Evolutionary conservation across 306 rosid genomes (phyloP), one percentile per base, ranked within the genome.

Genomic region (Malus sylvestris): DNA sequence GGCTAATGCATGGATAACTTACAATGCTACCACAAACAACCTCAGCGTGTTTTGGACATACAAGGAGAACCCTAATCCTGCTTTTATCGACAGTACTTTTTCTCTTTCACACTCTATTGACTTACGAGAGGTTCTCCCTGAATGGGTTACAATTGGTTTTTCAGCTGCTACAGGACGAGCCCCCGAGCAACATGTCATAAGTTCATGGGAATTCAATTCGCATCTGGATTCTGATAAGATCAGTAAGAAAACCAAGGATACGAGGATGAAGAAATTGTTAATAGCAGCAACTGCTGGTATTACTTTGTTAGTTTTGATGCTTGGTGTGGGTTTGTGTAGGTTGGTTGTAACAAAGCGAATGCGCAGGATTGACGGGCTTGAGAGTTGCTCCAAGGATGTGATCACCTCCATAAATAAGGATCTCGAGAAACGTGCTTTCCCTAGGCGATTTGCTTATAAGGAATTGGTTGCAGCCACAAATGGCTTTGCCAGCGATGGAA

Each of bases 401-500:
- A 8, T 10, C 63, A 20, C 74, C 57, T 68, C 67, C 42, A 40
- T 12, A 44, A 76, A 73, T 9, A 80, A 75, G 29, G 85, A 85
- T 75, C 68, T 85, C 29, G 84, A 85, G 32, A 83, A 71, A 74
- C 79, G 53, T 25, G 61, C 88, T 1, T 68, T 86, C 42, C 91
- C 93, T 0, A 83, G 82, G 32, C 76, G 83, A 63, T 85, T 89
- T 4, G 67, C 85, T 25, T 89, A 87, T 60, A 65, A 53, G 3
- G 91, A 83, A 22, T 22, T 89, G 0, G 75, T 57, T 32, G 78
- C 53, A 2, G 89, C 89, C n/a, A 83, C 89, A 8, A 64, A 83
- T 38, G 83, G 80, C 6, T 89, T 89, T 30, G 78, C 83, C 3
- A 72, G 83, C 2, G 80, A 81, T 16, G 73, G 76, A 55, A 69